Conservation (phyloP, 1,284 basidiomycete species). For the Taiwanofungus camphoratus region DNA sequence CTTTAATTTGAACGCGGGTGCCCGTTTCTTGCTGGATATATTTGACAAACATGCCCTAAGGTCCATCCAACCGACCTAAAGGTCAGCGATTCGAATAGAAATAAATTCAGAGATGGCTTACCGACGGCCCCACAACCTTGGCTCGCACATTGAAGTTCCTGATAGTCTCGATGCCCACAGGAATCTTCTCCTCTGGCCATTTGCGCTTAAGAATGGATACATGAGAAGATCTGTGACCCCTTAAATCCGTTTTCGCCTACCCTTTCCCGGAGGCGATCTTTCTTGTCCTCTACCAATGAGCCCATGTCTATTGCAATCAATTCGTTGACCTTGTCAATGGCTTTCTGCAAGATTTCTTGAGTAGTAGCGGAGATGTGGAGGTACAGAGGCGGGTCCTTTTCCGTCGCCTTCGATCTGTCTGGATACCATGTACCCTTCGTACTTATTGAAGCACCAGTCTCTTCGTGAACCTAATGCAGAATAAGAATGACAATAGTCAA, state of each 20-base stretch:
- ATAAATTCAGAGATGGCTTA: slow-evolving; percentile 32
- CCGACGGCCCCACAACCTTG: slow-evolving; percentile 93
- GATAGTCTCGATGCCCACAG: slow-evolving; percentile 83
- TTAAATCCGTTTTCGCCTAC: slow-evolving; percentile 37
- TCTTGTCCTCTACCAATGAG: slow-evolving; percentile 84
- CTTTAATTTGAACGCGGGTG: slow-evolving; percentile 98
- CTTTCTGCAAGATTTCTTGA: slow-evolving; percentile 75
- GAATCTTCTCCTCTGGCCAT: slow-evolving; percentile 94
- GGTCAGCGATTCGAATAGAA: neutral
- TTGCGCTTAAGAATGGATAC: slow-evolving; percentile 51
- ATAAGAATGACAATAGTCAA: neutral
- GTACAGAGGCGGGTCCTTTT: slow-evolving; percentile 91
- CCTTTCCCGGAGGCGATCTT: slow-evolving; percentile 55
- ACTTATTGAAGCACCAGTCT: slow-evolving; percentile 85
- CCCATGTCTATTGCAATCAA: slow-evolving; percentile 83
- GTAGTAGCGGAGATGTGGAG: slow-evolving; percentile 88
- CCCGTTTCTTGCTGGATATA: slow-evolving; percentile 97
- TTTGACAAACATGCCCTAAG: slow-evolving; percentile 93
- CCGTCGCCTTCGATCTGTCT: slow-evolving; percentile 82
- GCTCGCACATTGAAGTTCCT: slow-evolving; percentile 97
- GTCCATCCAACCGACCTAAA: slow-evolving; percentile 3
- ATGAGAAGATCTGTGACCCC: neutral
- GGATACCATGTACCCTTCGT: slow-evolving; percentile 96
- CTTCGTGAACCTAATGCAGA: slow-evolving; percentile 72
- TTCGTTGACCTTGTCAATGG: slow-evolving; percentile 81